These are phyloP conservation scores for Starmerella apicola DNA, from an alignment of 805 yeast genomes.

Conservation along the genomic window DNA sequence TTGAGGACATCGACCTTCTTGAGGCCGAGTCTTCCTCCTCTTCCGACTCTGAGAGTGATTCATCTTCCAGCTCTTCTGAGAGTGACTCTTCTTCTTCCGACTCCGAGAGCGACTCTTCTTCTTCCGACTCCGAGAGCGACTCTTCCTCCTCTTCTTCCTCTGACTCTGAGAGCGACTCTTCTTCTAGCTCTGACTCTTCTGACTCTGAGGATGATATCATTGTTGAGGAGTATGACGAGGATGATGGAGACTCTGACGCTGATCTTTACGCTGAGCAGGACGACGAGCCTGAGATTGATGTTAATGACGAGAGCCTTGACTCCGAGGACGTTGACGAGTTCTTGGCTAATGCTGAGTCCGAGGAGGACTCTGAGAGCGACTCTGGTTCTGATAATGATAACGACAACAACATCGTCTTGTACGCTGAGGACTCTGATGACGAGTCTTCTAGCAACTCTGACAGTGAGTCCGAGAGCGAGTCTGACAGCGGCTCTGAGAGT, in stretches of 20 bases:
- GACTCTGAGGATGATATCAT: constrained; percentile 16
- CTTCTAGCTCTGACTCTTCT: constrained; percentile 14
- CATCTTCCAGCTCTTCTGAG: constrained; percentile 1
- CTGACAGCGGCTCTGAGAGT: too few relatives aligned
- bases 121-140: background rate
- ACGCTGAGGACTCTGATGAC: constrained; percentile 14
- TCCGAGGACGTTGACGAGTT: constrained; percentile 18
- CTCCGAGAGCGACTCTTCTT: background rate
- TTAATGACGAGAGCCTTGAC: constrained; percentile 20
- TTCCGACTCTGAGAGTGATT: background rate
- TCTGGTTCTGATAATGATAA: constrained; percentile 1
- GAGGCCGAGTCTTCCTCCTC: background rate
- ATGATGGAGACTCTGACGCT: constrained; percentile 14
- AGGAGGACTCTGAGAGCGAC: constrained; percentile 7
- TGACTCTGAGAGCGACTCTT: constrained; percentile 6
- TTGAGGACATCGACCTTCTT: constrained; percentile 1
- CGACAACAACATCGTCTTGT: constrained; percentile 6
- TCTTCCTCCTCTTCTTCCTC: background rate
- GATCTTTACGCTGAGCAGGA: constrained; percentile 9
- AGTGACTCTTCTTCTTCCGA: background rate
- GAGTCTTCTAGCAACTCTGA: constrained; percentile 9
- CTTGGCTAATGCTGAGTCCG: constrained; percentile 18
- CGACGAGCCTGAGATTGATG: constrained; percentile 10
- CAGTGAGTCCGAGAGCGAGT: constrained; percentile 19
- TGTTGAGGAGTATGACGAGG: constrained; percentile 16